These are phyloP conservation scores for Dothiorella sarmentorum DNA, from an alignment of 2,329 filamentous ascomycete species.

Conservation along the genomic window DNA sequence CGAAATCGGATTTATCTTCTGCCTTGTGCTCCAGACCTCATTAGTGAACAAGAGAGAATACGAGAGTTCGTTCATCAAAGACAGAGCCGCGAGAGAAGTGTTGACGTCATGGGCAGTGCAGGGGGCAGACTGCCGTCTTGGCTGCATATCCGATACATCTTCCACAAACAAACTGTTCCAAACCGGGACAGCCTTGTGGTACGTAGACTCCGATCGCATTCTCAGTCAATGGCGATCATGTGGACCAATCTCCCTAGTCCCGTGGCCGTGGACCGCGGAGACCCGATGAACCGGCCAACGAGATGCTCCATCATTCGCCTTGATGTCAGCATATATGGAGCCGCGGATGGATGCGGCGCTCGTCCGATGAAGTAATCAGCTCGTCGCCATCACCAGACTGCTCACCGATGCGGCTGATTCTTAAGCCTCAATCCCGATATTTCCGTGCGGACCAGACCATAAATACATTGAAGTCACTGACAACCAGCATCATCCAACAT, in stretches of 20 bases:
- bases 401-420: background rate
- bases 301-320: background rate
- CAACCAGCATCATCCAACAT: no score
- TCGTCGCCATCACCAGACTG: background rate
- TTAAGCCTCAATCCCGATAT: background rate
- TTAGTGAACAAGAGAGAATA: no score
- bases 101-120: no score
- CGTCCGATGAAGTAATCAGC: background rate
- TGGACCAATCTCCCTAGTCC: background rate
- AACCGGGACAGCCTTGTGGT: no score
- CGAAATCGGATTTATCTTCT: no score
- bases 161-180: no score
- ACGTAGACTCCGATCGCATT: background rate
- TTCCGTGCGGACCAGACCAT: background rate
- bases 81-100: no score
- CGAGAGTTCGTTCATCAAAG: no score
- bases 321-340: background rate
- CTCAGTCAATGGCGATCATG: background rate
- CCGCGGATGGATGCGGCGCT: background rate
- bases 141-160: no score
- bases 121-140: no score
- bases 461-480: background rate
- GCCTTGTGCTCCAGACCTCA: no score
- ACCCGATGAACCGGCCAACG: background rate
- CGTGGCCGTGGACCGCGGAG: background rate